These are phyloP conservation scores for Cairneyella variabilis DNA, from an alignment of 495 filamentous ascomycete genomes.

Conservation along the genomic window DNA sequence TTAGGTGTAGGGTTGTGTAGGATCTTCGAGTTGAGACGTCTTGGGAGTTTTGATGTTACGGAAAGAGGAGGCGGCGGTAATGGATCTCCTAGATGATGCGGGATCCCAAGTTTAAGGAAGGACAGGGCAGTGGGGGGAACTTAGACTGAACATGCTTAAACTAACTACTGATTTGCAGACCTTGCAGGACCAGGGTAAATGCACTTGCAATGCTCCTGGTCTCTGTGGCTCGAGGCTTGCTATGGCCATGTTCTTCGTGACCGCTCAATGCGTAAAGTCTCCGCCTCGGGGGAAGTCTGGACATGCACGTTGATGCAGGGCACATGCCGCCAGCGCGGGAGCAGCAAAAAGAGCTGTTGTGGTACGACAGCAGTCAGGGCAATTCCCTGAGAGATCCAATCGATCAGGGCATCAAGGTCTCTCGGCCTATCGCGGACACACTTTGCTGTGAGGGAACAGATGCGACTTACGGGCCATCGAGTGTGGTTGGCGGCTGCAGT, in stretches of 20 bases:
- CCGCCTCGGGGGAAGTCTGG: not conserved
- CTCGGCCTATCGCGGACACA: not conserved
- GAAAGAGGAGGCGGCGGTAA: not conserved
- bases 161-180: too few species aligned
- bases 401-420: too few species aligned
- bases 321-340: not conserved
- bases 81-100: slow-evolving; percentile 17
- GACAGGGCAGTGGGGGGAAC: slow-evolving; percentile 4
- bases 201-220: too few species aligned
- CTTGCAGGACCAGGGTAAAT: too few species aligned
- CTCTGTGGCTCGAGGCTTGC: too few species aligned
- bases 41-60: slow-evolving; percentile 14
- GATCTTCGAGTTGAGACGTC: slow-evolving; percentile 27
- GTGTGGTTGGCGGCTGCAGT: slow-evolving; percentile 1
- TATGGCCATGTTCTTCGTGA: slow-evolving; percentile 6
- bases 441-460: not conserved
- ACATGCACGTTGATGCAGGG: slow-evolving; percentile 2
- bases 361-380: not conserved
- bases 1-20: not conserved
- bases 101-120: slow-evolving; percentile 25
- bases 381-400: slow-evolving; percentile 4
- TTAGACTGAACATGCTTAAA: not conserved
- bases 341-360: not conserved
- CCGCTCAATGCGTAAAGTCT: not conserved
- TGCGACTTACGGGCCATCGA: not conserved